Conservation (phyloP, 2,329 filamentous ascomycete genomes). For the Trichoderma sp. region DNA sequence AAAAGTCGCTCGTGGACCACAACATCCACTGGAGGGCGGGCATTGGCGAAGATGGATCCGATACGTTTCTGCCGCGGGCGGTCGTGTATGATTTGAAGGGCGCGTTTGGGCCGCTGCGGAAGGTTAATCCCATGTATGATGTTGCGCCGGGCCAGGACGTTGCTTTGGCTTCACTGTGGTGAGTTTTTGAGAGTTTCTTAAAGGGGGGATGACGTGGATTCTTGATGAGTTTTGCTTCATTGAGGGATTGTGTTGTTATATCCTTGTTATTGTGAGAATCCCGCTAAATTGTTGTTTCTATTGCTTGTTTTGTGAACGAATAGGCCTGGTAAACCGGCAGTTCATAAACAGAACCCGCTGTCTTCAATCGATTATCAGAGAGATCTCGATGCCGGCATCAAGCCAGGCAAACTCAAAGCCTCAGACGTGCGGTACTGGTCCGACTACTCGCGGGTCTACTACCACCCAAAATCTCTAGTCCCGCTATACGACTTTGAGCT, state of each 20-base stretch:
- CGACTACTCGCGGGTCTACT: constrained; percentile 90
- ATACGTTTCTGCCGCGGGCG: constrained; percentile 89
- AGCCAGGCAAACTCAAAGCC: constrained; percentile 63
- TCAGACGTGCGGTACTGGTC: constrained; percentile 91
- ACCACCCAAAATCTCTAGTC: constrained; percentile 82
- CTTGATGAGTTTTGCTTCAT: not conserved
- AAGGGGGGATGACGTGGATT: not conserved
- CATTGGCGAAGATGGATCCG: constrained; percentile 74
- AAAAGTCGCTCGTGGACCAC: constrained; percentile 41
- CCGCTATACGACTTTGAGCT: constrained; percentile 87
- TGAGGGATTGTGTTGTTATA: not conserved
- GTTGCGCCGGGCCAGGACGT: constrained; percentile 34
- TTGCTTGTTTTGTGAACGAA: not conserved
- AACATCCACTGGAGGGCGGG: constrained; percentile 84
- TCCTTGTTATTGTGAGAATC: not conserved
- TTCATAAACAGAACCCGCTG: constrained; percentile 69
- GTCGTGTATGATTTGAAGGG: constrained; percentile 95
- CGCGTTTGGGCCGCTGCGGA: constrained; percentile 82
- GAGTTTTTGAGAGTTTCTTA: constrained; percentile 17
- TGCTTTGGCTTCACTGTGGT: constrained; percentile 38
- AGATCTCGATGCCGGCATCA: constrained; percentile 70
- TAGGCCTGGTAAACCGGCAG: constrained; percentile 64
- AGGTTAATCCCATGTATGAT: constrained; percentile 87
- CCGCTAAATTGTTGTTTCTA: not conserved
- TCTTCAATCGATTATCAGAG: constrained; percentile 72